Evolutionary conservation across 2,329 filamentous ascomycete species (phyloP).

Genomic region (Verruconis gallopava): DNA sequence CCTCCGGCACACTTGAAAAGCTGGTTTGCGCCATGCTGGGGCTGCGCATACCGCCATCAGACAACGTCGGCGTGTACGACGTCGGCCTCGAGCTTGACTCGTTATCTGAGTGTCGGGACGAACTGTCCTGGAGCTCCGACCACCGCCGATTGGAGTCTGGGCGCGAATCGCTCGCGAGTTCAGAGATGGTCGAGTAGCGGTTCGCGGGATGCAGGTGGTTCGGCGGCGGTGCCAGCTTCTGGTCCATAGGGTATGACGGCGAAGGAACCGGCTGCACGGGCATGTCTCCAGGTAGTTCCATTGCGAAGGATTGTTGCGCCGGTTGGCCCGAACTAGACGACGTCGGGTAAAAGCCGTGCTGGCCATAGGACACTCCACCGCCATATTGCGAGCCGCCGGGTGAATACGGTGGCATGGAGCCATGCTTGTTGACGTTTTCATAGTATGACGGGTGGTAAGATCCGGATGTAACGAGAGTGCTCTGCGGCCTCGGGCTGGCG

Average conservation of each 20-base stretch:
- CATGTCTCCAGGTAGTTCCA: constrained; percentile 31
- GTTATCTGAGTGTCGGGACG: constrained; percentile 18
- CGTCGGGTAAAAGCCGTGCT: neutral
- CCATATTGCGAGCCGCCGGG: constrained; percentile 11
- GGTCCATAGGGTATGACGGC: constrained; percentile 5
- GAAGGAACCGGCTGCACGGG: constrained; percentile 22
- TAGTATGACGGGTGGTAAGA: neutral
- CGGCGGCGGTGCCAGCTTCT: constrained; percentile 8
- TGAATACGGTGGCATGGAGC: constrained; percentile 1
- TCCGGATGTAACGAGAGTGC: neutral
- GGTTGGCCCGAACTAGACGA: constrained; percentile 12
- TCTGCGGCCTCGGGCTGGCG: neutral
- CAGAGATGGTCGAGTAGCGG: constrained; percentile 17
- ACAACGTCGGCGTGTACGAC: constrained; percentile 21
- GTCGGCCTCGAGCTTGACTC: constrained; percentile 18
- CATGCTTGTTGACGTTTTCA: constrained; percentile 3
- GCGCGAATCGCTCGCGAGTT: constrained; percentile 15
- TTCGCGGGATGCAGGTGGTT: constrained; percentile 17
- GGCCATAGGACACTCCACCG: neutral
- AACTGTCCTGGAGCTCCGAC: constrained; percentile 14
- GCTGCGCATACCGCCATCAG: constrained; percentile 20
- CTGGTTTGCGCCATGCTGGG: constrained; percentile 22
- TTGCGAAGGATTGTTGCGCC: constrained; percentile 17
- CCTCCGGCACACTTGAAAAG: constrained; percentile 20
- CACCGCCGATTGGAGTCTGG: constrained; percentile 20